Conservation (phyloP, 2,329 filamentous ascomycete species). For the Colletotrichum sp. region DNA sequence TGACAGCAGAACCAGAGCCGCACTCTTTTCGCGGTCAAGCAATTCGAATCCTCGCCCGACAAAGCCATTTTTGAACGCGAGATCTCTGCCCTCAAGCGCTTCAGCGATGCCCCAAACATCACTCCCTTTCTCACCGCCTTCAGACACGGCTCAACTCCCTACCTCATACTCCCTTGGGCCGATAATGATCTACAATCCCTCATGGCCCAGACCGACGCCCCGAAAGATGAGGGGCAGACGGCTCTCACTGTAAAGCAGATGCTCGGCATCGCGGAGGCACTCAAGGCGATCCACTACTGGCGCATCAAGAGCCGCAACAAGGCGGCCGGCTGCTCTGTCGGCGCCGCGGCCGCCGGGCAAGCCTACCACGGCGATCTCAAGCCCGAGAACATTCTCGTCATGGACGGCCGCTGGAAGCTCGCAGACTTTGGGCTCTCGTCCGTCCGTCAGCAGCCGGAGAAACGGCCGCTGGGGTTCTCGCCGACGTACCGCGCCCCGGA, state of each 20-base stretch:
- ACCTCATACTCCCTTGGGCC: not conserved
- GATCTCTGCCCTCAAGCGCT: not conserved
- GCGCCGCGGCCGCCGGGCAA: not conserved
- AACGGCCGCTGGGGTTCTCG: not conserved
- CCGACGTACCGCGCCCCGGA: constrained; percentile 3
- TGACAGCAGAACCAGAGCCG: not conserved
- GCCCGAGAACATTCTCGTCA: not conserved
- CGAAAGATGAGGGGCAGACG: not conserved
- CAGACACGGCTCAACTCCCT: not conserved
- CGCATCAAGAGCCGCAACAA: not conserved
- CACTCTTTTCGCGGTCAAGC: not conserved
- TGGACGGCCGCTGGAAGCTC: not conserved
- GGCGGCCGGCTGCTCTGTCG: too few species aligned
- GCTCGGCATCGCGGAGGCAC: not conserved
- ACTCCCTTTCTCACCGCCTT: not conserved
- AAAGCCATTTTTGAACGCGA: not conserved
- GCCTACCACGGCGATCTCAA: not conserved
- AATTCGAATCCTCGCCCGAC: not conserved
- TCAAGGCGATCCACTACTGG: not conserved
- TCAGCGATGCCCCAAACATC: not conserved
- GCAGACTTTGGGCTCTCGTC: not conserved
- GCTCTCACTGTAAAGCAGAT: not conserved
- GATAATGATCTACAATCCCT: not conserved
- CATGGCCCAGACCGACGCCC: not conserved
- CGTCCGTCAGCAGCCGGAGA: not conserved